A percentile compares a stretch with the other conserved stretches of the same genome.
phyloP scores from a whole-genome alignment of 768 basidiomycete species.

The Coprinopsis cinerea region DNA sequence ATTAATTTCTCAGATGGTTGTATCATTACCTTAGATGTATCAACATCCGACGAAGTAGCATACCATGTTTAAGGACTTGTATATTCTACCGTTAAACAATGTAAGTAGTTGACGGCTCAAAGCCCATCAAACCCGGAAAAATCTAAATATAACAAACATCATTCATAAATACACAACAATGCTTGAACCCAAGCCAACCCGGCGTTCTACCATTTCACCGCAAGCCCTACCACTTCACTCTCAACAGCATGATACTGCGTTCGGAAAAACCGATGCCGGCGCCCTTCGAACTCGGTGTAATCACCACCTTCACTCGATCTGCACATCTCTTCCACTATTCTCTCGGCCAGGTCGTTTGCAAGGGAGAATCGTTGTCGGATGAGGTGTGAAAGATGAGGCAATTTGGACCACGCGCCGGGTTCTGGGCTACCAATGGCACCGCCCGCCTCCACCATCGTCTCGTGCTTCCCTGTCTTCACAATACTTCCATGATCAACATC shows the following conservation, averaged over 20 bases:
- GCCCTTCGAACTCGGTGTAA: conserved; percentile 25
- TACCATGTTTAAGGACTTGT: background rate
- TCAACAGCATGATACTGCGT: conserved; percentile 84
- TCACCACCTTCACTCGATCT: conserved; percentile 25
- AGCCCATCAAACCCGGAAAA: background rate
- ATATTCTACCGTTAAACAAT: too few species aligned
- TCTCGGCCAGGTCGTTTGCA: conserved; percentile 22
- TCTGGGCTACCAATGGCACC: conserved; percentile 1
- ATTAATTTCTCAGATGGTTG: background rate
- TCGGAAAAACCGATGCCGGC: conserved; percentile 51
- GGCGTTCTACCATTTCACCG: conserved; percentile 60
- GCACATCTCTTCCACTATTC: conserved; percentile 23
- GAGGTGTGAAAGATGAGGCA: background rate
- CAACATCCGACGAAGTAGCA: background rate
- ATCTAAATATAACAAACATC: background rate
- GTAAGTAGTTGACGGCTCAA: too few species aligned
- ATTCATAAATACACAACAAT: too few species aligned
- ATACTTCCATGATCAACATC: background rate
- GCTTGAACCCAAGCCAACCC: background rate
- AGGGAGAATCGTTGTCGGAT: conserved; percentile 15
- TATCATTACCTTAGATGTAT: background rate
- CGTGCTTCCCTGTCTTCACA: background rate
- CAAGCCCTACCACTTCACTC: conserved; percentile 65
- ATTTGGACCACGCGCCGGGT: background rate
- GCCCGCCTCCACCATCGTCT: background rate